Evolutionary conservation across 306 rosid genomes (phyloP).

Genomic region (Casuarina cunninghamiana): DNA sequence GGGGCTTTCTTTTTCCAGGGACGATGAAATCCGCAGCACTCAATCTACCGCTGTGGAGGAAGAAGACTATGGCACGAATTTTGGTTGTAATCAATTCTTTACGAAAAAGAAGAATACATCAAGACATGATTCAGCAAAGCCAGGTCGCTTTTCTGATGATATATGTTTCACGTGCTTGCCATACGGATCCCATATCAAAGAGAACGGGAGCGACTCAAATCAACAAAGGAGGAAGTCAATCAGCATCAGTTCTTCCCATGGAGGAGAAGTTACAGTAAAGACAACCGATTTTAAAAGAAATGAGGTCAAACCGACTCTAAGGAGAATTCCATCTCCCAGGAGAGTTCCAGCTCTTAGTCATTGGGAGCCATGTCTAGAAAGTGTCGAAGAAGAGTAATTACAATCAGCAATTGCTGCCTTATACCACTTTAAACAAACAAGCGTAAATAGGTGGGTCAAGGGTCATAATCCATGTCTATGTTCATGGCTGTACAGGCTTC

Average conservation of each 20-base stretch:
- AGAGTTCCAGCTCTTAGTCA: conserved; percentile 35
- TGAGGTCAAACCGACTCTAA: conserved; percentile 39
- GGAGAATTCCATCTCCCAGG: conserved; percentile 39
- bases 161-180: conserved; percentile 28
- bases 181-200: conserved; percentile 18
- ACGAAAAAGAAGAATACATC: conserved; percentile 20
- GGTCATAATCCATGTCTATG: too few relatives aligned
- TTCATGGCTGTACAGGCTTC: too few relatives aligned
- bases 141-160: conserved; percentile 7
- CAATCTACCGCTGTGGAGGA: conserved; percentile 23
- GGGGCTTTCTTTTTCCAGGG: conserved; percentile 37
- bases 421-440: too few relatives aligned
- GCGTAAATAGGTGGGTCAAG: too few relatives aligned
- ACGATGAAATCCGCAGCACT: conserved; percentile 19
- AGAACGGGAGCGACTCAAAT: conserved; percentile 2
- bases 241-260: conserved; percentile 18
- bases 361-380: conserved; percentile 63
- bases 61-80: conserved; percentile 31
- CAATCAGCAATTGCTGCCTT: background rate
- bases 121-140: conserved; percentile 5
- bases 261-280: conserved; percentile 25
- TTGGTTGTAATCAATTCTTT: conserved; percentile 33
- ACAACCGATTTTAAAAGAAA: conserved; percentile 27
- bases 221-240: conserved; percentile 26
- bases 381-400: conserved; percentile 57